These are phyloP conservation scores for Trichoderma erinaceum DNA, from an alignment of 495 filamentous ascomycete species.

Conservation along the genomic window DNA sequence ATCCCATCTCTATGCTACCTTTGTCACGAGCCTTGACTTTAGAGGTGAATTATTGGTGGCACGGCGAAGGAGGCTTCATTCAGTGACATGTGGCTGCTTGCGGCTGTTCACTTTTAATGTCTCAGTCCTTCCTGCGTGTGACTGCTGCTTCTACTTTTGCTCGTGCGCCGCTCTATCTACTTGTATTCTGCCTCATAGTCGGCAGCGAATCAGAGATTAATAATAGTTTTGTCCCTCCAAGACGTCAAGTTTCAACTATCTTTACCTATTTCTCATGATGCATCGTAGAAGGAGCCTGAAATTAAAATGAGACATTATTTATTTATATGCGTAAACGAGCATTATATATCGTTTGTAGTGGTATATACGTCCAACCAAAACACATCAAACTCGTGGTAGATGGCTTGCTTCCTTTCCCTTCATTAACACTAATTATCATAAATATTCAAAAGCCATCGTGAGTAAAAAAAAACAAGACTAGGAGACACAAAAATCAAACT, in stretches of 20 bases:
- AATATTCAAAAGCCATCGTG: background rate
- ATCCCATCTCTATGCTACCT: background rate
- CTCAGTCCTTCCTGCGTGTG: background rate
- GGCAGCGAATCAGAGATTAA: background rate
- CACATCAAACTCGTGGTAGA: background rate
- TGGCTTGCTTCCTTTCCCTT: background rate
- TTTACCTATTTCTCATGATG: background rate
- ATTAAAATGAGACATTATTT: background rate
- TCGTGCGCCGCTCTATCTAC: background rate
- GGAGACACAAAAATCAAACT: background rate
- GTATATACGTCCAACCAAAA: conserved; percentile 5
- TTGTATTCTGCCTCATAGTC: background rate
- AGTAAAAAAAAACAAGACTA: background rate
- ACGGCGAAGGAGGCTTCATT: background rate
- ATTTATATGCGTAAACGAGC: background rate
- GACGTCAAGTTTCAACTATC: background rate
- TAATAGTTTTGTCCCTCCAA: background rate
- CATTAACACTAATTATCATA: background rate
- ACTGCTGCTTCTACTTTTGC: background rate
- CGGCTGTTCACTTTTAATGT: background rate
- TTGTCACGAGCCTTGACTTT: background rate
- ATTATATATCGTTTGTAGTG: background rate
- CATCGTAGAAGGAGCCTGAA: background rate
- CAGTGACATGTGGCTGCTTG: background rate
- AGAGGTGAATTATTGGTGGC: background rate